These are phyloP conservation scores for Rheum nobile DNA, from an alignment of 148 eudicot species.

Conservation along the genomic window DNA sequence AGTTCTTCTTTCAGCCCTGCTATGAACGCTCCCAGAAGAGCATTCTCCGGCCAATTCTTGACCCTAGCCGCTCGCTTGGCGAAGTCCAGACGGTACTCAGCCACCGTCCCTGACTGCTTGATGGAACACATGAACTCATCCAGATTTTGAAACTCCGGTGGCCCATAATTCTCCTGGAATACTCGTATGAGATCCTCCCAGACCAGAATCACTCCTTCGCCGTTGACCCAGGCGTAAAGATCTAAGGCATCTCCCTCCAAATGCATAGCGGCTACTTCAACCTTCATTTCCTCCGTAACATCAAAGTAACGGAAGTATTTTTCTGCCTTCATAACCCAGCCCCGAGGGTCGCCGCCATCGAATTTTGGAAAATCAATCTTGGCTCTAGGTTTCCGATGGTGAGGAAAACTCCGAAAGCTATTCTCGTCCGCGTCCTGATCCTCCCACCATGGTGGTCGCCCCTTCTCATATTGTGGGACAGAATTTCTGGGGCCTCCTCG, in stretches of 20 bases:
- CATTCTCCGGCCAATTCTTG: neutral
- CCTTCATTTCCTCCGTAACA: neutral
- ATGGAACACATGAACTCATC: neutral
- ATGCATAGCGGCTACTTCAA: neutral
- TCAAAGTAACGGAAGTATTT: neutral
- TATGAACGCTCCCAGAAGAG: too few relatives aligned
- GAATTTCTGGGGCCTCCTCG: neutral
- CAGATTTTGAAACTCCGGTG: neutral
- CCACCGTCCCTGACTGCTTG: neutral
- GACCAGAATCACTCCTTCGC: neutral
- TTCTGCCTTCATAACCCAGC: neutral
- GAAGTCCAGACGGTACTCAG: neutral
- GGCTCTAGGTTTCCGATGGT: neutral
- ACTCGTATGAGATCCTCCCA: too few relatives aligned
- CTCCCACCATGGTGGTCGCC: neutral
- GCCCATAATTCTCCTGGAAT: too few relatives aligned
- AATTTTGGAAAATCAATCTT: neutral
- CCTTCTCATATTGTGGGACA: neutral
- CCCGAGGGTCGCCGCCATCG: neutral
- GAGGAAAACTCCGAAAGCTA: neutral
- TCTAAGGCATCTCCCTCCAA: neutral
- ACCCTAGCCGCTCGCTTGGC: neutral
- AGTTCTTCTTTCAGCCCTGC: too few relatives aligned
- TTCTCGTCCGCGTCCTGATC: neutral
- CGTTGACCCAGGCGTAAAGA: neutral